Conservation (phyloP, 805 yeast species). For the Allodekkera sacchari region DNA sequence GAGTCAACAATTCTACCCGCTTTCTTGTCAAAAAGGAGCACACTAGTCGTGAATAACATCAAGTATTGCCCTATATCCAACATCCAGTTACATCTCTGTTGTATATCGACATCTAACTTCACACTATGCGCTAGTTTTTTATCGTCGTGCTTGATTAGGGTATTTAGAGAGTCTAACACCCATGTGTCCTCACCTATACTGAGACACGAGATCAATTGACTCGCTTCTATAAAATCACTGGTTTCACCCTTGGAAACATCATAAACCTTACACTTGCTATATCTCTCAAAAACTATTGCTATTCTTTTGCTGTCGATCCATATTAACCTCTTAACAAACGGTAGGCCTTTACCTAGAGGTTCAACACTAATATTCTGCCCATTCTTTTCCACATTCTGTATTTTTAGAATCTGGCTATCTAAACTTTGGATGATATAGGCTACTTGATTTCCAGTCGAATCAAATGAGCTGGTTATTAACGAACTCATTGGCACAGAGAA, state of each 20-base stretch:
- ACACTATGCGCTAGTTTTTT: too few species aligned
- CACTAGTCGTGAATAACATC: conserved; percentile 3
- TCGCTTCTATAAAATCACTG: neutral
- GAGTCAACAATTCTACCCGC: conserved; percentile 4
- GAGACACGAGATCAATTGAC: neutral
- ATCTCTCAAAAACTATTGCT: neutral
- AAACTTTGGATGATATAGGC: conserved; percentile 7
- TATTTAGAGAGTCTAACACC: too few species aligned
- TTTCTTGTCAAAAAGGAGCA: conserved; percentile 8
- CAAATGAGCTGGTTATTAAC: conserved; percentile 4
- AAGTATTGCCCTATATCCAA: too few species aligned
- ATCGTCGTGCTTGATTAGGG: too few species aligned
- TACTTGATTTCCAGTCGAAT: conserved; percentile 2
- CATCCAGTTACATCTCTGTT: too few species aligned
- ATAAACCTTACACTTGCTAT: neutral
- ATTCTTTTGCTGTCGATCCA: too few species aligned
- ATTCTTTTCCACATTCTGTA: too few species aligned
- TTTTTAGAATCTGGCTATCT: conserved; percentile 5
- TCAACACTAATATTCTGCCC: too few species aligned
- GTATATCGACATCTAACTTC: too few species aligned
- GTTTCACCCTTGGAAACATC: conserved; percentile 1
- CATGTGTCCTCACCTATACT: too few species aligned
- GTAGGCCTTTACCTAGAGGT: too few species aligned
- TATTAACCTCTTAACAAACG: too few species aligned
- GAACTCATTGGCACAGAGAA: conserved; percentile 4